A percentile compares a stretch with the other conserved stretches of the same genome.
phyloP scores from a whole-genome alignment of 2,329 filamentous ascomycete species.

The Botryotinia convoluta region DNA sequence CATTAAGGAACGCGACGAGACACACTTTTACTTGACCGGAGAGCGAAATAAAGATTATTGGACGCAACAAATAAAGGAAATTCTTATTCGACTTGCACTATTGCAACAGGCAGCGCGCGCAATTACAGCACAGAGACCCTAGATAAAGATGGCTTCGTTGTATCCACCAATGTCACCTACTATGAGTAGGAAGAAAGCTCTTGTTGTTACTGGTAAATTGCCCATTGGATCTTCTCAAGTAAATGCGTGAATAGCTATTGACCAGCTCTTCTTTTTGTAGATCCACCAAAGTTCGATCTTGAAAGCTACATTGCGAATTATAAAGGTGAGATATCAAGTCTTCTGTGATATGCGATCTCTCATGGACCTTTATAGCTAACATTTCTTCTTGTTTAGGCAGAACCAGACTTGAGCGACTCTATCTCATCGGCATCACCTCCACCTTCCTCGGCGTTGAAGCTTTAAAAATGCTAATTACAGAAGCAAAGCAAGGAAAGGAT shows the following conservation, averaged over 20 bases:
- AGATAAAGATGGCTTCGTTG: constrained; percentile 4
- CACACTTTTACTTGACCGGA: neutral
- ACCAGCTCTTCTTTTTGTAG: constrained; percentile 22
- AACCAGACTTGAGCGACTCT: constrained; percentile 76
- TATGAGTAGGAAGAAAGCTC: constrained; percentile 25
- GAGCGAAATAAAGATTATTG: neutral
- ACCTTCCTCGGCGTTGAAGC: constrained; percentile 75
- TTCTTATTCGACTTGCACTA: neutral
- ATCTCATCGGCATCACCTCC: constrained; percentile 77
- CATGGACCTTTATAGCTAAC: constrained; percentile 17
- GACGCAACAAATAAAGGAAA: neutral
- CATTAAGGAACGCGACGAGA: neutral
- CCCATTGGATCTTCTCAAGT: neutral
- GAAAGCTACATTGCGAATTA: constrained; percentile 92
- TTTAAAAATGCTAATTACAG: constrained; percentile 70
- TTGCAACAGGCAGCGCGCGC: neutral
- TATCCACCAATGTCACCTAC: constrained; percentile 20
- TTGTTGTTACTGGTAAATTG: constrained; percentile 27
- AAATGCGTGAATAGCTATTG: constrained; percentile 5
- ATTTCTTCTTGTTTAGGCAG: constrained; percentile 55
- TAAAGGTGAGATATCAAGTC: constrained; percentile 54
- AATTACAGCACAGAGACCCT: neutral
- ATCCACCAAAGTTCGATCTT: constrained; percentile 79
- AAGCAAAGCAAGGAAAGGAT: constrained; percentile 76
- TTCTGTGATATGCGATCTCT: neutral